These are phyloP conservation scores for Tricladium varicosporioides DNA, from an alignment of 2,329 filamentous ascomycete species.

Conservation along the genomic window DNA sequence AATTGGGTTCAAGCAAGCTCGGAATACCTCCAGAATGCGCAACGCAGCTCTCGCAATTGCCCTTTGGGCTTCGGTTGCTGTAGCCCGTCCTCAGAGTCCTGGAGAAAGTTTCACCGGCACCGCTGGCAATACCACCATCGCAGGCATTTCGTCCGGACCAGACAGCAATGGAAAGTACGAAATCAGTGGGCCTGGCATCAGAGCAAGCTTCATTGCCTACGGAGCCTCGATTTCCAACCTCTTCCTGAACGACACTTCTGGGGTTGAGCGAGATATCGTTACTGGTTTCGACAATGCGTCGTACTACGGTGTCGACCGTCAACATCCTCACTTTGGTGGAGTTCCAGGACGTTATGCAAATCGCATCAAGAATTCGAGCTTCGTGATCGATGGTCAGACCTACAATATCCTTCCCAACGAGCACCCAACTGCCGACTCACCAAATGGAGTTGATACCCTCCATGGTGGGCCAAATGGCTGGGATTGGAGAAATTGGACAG, in stretches of 20 bases:
- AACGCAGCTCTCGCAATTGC: conserved; percentile 13
- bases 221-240: conserved; percentile 72
- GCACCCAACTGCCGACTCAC: conserved; percentile 49
- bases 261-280: conserved; percentile 68
- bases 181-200: conserved; percentile 64
- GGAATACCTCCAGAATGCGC: conserved; percentile 18
- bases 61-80: conserved; percentile 10
- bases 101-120: conserved; percentile 25
- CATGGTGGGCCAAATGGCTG: conserved; percentile 71
- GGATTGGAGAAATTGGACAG: conserved; percentile 77
- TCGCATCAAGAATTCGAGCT: conserved; percentile 75
- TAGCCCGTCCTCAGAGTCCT: conserved; percentile 21
- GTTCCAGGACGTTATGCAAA: conserved; percentile 79
- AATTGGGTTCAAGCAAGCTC: conserved; percentile 4
- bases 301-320: conserved; percentile 62
- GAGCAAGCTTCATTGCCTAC: conserved; percentile 70
- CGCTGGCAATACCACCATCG: conserved; percentile 26
- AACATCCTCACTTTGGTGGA: conserved; percentile 69
- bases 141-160: conserved; percentile 34
- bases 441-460: conserved; percentile 59
- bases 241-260: conserved; percentile 66
- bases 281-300: conserved; percentile 74
- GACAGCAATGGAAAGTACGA: conserved; percentile 69
- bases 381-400: conserved; percentile 60
- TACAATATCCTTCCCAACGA: conserved; percentile 65